Evolutionary conservation across 164 flowering plant species (phyloP).

Genomic region (Vitis riparia): DNA sequence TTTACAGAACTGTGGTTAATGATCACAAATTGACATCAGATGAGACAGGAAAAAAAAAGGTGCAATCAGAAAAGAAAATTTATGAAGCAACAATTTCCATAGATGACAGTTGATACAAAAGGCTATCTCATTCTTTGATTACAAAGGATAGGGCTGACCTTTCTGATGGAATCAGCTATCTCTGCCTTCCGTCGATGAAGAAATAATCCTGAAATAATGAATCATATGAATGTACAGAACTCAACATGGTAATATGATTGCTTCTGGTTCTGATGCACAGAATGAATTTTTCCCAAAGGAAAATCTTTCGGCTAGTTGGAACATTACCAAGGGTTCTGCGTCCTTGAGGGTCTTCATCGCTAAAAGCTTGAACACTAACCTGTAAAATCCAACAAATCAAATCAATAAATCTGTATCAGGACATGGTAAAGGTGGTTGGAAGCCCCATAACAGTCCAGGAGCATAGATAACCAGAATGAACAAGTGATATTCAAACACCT

Average conservation of each 20-base stretch:
- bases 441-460: neutral
- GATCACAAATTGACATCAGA: neutral
- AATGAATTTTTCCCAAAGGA: neutral
- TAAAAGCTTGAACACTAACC: constrained; percentile 98
- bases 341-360: constrained; percentile 99
- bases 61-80: neutral
- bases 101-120: neutral
- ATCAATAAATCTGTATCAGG: constrained; percentile 1
- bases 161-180: constrained; percentile 57
- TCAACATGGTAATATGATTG: neutral
- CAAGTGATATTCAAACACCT: constrained; percentile 43
- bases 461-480: neutral
- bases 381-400: constrained; percentile 22
- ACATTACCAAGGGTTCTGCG: constrained; percentile 92
- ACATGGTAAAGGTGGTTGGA: neutral
- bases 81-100: neutral
- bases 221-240: neutral
- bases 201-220: constrained; percentile 68
- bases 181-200: constrained; percentile 98
- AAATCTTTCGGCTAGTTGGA: constrained; percentile 1
- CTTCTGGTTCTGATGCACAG: neutral
- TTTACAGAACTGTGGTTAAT: neutral
- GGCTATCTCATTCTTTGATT: neutral
- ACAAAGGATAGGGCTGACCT: constrained; percentile 51
- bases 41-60: neutral